phyloP scores from a whole-genome alignment of 148 eudicot genomes.

The Oxyria digyna region DNA sequence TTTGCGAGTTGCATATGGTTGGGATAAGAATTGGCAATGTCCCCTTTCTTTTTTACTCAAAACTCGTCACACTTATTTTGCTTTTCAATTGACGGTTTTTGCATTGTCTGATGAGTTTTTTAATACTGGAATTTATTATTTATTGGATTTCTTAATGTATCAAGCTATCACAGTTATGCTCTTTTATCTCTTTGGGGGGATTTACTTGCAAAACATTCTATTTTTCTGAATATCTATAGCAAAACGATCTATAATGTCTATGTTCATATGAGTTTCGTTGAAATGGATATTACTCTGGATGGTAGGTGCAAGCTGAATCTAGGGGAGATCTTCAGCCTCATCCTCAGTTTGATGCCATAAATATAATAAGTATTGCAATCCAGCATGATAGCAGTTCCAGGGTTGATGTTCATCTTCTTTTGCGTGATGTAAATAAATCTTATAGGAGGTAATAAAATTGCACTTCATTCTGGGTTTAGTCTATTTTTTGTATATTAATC shows the following conservation, averaged over 20 bases:
- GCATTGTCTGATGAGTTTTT: not conserved
- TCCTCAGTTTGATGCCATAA: slow-evolving; percentile 77
- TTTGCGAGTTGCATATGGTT: not conserved
- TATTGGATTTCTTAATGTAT: not conserved
- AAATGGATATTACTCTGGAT: slow-evolving; percentile 14
- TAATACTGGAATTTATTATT: not conserved
- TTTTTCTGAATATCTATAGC: not conserved
- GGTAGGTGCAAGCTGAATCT: slow-evolving; percentile 71
- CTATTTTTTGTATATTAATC: not conserved
- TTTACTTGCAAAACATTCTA: not conserved
- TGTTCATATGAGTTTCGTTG: not conserved
- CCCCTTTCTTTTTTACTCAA: not conserved
- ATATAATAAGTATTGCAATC: slow-evolving; percentile 46
- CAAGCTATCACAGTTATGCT: not conserved
- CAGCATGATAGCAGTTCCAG: slow-evolving; percentile 49
- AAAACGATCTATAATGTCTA: not conserved
- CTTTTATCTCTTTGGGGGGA: not conserved
- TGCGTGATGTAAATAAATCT: slow-evolving; percentile 28
- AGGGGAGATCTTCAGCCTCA: slow-evolving; percentile 84
- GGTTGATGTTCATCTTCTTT: slow-evolving; percentile 40
- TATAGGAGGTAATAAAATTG: slow-evolving; percentile 27
- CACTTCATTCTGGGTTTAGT: not conserved
- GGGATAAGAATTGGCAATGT: not conserved
- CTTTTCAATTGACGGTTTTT: not conserved
- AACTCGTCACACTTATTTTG: not conserved